Evolutionary conservation across 2,329 filamentous ascomycete species (phyloP).

Genomic region (Cylindrodendrum hubeiense): DNA sequence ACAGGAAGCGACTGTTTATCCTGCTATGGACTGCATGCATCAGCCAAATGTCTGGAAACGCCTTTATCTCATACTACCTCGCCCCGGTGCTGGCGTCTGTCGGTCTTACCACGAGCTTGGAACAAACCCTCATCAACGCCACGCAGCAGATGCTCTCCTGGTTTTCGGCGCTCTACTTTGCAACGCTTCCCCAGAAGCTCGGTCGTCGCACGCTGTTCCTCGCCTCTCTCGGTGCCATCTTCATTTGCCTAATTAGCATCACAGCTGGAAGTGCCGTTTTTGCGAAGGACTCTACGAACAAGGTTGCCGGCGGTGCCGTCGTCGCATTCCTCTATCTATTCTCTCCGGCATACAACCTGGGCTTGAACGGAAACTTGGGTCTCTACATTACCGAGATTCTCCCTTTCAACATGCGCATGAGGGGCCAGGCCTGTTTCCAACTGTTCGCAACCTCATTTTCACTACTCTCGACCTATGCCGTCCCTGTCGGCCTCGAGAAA

Average conservation of each 20-base stretch:
- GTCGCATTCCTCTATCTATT: conserved; percentile 51
- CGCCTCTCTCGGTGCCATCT: conserved; percentile 28
- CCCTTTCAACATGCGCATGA: conserved; percentile 45
- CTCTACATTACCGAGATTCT: conserved; percentile 50
- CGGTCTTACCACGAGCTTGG: conserved; percentile 47
- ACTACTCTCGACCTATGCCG: conserved; percentile 17
- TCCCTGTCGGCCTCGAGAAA: conserved; percentile 11
- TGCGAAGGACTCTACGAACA: conserved; percentile 26
- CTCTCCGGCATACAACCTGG: conserved; percentile 36
- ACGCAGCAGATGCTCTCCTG: conserved; percentile 30
- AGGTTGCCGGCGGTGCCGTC: conserved; percentile 38
- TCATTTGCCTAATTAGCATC: conserved; percentile 26
- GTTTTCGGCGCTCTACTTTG: conserved; percentile 30
- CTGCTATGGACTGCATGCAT: conserved; percentile 4
- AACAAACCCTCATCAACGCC: conserved; percentile 52
- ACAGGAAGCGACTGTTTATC: conserved; percentile 10
- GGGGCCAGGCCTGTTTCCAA: conserved; percentile 6
- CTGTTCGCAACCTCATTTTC: conserved; percentile 5
- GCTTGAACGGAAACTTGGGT: conserved; percentile 25
- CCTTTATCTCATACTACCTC: conserved; percentile 54
- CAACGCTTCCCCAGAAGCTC: conserved; percentile 21
- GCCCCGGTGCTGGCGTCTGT: conserved; percentile 46
- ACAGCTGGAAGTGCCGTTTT: conserved; percentile 32
- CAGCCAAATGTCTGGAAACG: conserved; percentile 40
- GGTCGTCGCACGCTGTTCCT: conserved; percentile 42